Evolutionary conservation across 495 filamentous ascomycete species (phyloP), one percentile per base, ranked within the genome.

Genomic region (Hyphodiscus hymeniophilus): DNA sequence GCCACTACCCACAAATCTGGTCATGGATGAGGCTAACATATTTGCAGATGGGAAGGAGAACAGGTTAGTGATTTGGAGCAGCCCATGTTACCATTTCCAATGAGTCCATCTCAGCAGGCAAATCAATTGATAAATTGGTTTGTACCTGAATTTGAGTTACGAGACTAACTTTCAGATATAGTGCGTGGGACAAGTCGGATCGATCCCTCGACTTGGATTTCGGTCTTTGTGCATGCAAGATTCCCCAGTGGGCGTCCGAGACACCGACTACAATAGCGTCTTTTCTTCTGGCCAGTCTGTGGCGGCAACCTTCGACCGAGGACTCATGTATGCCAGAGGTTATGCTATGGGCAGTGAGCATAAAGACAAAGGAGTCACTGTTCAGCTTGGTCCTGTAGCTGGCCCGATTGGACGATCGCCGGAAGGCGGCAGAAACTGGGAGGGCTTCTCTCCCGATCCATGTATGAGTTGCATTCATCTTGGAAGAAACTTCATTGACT

Each of bases 381-480:
- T 94, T 21, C 74, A 86, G 51, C 69, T 96, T 21, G 90, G 89
- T 1, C 91, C 91, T 7, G 90, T 91, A 13, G 85, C 89, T 28
- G 91, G 91, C 0, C 89, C 91, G 2, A 66, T 92, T 17, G 87
- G 87, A 20, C 76, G 84, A 40, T 59, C 68, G 20, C 80, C 89
- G 0, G 79, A 79, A 46, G 85, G 80, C 31, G 91, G 91, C 7
- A 57, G 91, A 20, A 91, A 90, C 65, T 95, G 91, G 91, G 85
- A 87, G 63, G 78, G 85, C 8, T 78, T 76, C 61, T 76, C 81
- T 1, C 80, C 83, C 3, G 86, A 90, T 50, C 85, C 85, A 0
- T 82, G 36, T 40, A 16, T 15, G 36, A 3, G 36, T 11, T 40
- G 10, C 18, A 16, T 40, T 40, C 36, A 15, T 17, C 1, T 15